Conservation (phyloP, 2,329 filamentous ascomycete genomes). For the Pseudogymnoascus sp. region DNA sequence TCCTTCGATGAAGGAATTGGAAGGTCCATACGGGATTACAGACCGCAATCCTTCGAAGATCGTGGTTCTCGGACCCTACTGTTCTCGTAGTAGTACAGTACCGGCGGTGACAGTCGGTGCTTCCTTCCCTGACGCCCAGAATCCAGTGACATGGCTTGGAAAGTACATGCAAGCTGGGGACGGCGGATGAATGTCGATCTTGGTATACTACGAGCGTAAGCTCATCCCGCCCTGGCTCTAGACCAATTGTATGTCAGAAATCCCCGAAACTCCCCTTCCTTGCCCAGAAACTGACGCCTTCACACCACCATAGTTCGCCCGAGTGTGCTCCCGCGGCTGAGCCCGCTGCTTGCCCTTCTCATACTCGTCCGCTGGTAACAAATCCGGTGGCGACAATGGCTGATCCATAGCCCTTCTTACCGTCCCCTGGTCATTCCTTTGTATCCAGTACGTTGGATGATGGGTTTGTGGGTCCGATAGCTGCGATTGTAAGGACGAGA, state of each 20-base stretch:
- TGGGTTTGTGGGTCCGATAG: conserved; percentile 2
- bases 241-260: neutral
- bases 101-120: neutral
- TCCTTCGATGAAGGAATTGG: neutral
- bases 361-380: neutral
- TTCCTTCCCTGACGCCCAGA: conserved; percentile 4
- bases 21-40: neutral
- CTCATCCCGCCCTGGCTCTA: neutral
- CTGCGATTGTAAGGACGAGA: neutral
- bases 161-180: neutral
- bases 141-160: conserved; percentile 5
- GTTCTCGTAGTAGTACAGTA: neutral
- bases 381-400: neutral
- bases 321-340: neutral
- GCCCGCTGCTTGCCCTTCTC: conserved; percentile 1
- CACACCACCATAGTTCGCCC: neutral
- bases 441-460: conserved; percentile 7
- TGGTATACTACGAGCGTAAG: neutral
- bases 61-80: neutral
- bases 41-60: neutral
- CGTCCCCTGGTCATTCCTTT: neutral
- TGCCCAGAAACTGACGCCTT: neutral
- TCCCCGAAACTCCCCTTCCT: neutral
- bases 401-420: conserved; percentile 1
- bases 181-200: conserved; percentile 3